Evolutionary conservation across 352 stramenopile genomes (phyloP).

Genomic region (Aphanomyces stellatus): DNA sequence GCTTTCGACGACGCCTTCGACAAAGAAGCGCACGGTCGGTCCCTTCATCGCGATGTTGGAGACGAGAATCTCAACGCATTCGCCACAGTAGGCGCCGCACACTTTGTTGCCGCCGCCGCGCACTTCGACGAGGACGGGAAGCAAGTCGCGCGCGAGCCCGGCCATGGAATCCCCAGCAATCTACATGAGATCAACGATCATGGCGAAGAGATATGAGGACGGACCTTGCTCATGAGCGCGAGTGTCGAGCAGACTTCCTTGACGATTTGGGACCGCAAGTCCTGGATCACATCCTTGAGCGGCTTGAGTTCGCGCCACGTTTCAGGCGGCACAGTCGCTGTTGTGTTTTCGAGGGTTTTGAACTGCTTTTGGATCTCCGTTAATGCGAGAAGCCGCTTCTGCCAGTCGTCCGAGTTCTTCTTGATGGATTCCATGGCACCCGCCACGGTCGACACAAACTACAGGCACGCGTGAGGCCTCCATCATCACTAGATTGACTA

Average conservation of each 20-base stretch:
- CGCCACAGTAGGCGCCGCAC: conserved; percentile 66
- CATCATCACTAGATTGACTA: too few relatives aligned
- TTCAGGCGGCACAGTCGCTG: conserved; percentile 36
- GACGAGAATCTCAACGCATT: conserved; percentile 63
- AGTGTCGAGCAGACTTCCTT: conserved; percentile 71
- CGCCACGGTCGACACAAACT: conserved; percentile 31
- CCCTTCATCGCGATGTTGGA: conserved; percentile 63
- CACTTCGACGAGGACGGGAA: conserved; percentile 68
- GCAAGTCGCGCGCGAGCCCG: conserved; percentile 58
- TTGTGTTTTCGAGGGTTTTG: conserved; percentile 40
- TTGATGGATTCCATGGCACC: conserved; percentile 72
- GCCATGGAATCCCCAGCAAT: conserved; percentile 65
- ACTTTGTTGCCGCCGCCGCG: conserved; percentile 78
- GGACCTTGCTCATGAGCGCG: conserved; percentile 41
- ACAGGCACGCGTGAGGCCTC: too few relatives aligned
- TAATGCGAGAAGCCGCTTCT: conserved; percentile 60
- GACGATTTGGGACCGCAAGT: conserved; percentile 78
- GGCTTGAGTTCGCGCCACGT: conserved; percentile 67
- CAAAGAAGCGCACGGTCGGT: conserved; percentile 57
- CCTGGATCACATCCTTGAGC: conserved; percentile 61
- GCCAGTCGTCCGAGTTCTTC: conserved; percentile 73
- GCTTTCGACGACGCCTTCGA: conserved; percentile 61
- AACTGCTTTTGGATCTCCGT: conserved; percentile 59
- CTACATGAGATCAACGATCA: not conserved
- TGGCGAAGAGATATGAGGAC: not conserved